A percentile compares a stretch with the other conserved stretches of the same genome.
phyloP scores from a whole-genome alignment of 352 stramenopile species.

The Blastocystis sp. region DNA sequence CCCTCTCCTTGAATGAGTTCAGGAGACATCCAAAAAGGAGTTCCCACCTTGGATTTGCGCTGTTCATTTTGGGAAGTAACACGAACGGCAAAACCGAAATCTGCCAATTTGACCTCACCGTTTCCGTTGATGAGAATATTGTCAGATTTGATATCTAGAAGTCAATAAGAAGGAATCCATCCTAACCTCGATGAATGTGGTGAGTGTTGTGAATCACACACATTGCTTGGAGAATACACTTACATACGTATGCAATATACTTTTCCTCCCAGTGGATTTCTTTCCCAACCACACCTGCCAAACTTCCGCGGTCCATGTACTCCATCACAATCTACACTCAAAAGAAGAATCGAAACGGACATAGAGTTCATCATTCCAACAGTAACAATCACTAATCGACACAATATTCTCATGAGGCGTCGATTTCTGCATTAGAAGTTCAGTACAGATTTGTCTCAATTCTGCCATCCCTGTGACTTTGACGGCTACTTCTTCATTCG shows the following conservation, averaged over 20 bases:
- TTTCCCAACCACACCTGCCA: conserved; percentile 74
- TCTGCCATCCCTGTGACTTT: conserved; percentile 66
- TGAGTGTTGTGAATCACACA: not conserved
- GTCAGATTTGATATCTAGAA: conserved; percentile 70
- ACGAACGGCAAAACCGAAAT: conserved; percentile 71
- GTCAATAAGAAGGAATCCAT: not conserved
- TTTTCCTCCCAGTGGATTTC: conserved; percentile 67
- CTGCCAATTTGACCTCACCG: conserved; percentile 66
- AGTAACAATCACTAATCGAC: conserved; percentile 66
- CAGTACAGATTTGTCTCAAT: conserved; percentile 68
- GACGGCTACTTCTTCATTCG: conserved; percentile 66
- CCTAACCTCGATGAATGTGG: not conserved
- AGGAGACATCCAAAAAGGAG: conserved; percentile 84
- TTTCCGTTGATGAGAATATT: conserved; percentile 69
- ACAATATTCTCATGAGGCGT: conserved; percentile 69
- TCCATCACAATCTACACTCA: conserved; percentile 81
- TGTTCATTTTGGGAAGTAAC: conserved; percentile 63
- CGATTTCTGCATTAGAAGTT: conserved; percentile 70
- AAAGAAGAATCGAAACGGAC: not conserved
- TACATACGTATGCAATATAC: conserved; percentile 70
- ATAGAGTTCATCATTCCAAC: conserved; percentile 64
- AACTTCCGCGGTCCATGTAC: conserved; percentile 78
- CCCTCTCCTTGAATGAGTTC: conserved; percentile 82
- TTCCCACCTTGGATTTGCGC: conserved; percentile 75
- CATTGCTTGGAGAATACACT: conserved; percentile 66